Percentiles rank a stretch among this genome's conserved stretches.
These are phyloP conservation scores for Coccomyxa sp. DNA, from an alignment of 139 green algal species.

Conservation along the genomic window DNA sequence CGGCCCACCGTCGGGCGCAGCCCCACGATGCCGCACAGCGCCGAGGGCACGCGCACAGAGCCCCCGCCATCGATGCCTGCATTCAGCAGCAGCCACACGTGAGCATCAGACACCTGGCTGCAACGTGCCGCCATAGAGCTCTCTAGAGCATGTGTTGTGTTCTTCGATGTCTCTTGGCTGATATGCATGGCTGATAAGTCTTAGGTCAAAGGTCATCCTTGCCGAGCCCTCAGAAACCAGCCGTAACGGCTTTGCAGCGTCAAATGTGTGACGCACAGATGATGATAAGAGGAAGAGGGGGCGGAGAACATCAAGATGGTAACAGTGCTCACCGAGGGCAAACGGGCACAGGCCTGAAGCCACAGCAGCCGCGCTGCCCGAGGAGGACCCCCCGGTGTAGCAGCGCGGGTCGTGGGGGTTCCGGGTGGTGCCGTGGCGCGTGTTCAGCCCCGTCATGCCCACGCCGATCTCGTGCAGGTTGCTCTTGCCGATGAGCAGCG, in stretches of 20 bases:
- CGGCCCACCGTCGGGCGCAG: conserved; percentile 65
- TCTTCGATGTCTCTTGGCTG: no score
- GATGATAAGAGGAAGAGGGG: no score
- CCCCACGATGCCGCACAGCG: conserved; percentile 73
- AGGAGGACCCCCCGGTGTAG: conserved; percentile 53
- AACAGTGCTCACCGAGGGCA: conserved; percentile 49
- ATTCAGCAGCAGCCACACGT: neutral
- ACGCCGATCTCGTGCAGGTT: conserved; percentile 69
- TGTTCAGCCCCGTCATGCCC: conserved; percentile 48
- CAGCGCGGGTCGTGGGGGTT: conserved; percentile 53
- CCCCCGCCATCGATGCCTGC: conserved; percentile 74
- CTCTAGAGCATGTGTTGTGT: no score
- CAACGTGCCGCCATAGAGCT: no score
- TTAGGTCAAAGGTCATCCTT: no score
- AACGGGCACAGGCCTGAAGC: conserved; percentile 68
- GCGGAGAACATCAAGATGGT: no score
- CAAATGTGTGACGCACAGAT: no score
- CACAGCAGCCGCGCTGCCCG: conserved; percentile 60
- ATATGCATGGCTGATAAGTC: no score
- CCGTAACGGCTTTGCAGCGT: no score
- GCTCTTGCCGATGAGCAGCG: conserved; percentile 71
- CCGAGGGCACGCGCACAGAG: conserved; percentile 74
- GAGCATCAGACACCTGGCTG: no score
- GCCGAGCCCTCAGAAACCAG: no score
- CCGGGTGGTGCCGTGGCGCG: conserved; percentile 37